phyloP scores from a whole-genome alignment of 2,329 filamentous ascomycete species.

The Fusarium equiseti region DNA sequence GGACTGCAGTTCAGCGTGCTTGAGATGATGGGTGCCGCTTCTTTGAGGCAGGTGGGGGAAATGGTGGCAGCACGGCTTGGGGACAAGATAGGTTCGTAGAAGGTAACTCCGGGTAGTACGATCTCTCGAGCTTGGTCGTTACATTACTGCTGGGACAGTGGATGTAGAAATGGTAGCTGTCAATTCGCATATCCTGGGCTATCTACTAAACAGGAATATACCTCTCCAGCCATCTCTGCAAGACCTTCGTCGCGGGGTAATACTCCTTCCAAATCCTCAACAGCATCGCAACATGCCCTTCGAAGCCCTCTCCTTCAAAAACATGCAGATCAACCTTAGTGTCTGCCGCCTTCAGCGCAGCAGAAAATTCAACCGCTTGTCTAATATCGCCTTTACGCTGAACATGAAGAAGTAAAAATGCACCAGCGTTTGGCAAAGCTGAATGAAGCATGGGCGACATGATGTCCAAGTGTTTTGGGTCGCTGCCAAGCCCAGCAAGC shows the following conservation, averaged over 20 bases:
- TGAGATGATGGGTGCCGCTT: no score
- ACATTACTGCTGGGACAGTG: no score
- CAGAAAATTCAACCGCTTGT: constrained; percentile 5
- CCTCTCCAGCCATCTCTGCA: neutral
- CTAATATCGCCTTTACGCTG: constrained; percentile 4
- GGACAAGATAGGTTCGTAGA: no score
- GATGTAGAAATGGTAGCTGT: no score
- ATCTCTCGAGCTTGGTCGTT: no score
- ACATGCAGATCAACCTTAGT: neutral
- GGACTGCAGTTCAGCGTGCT: no score
- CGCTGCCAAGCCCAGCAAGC: neutral
- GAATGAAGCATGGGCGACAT: constrained; percentile 12
- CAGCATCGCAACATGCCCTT: constrained; percentile 8
- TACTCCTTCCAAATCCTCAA: neutral
- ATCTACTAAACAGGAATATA: neutral
- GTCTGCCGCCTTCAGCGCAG: neutral
- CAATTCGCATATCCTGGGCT: no score
- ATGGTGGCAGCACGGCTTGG: no score
- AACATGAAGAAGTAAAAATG: neutral
- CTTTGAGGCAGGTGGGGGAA: no score
- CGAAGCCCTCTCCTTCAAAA: constrained; percentile 14
- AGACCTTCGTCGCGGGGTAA: neutral
- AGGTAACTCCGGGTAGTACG: no score
- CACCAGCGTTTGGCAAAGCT: neutral
- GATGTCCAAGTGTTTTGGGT: neutral